Conservation (phyloP, 179 eudicot species). For the Camellia oleifera region DNA sequence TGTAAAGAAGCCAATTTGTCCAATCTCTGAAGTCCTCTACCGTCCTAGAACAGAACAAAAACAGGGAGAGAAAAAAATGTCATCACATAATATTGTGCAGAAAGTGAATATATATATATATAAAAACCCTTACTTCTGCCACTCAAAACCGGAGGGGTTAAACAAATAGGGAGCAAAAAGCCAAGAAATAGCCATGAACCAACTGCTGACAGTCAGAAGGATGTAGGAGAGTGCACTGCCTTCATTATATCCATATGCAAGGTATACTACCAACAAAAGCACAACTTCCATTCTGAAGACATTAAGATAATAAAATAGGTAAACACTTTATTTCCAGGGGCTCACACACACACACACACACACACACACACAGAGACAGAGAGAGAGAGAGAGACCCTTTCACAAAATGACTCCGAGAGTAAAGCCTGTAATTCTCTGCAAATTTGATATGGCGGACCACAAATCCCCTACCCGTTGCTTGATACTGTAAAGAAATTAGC, state of each 20-base stretch:
- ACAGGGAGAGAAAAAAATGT: not conserved
- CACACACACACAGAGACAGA: not conserved
- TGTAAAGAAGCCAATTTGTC: conserved; percentile 98
- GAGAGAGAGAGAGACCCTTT: conserved; percentile 70
- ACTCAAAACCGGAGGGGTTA: conserved; percentile 96
- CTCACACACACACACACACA: not conserved
- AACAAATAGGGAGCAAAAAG: conserved; percentile 96
- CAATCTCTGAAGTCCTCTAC: conserved; percentile 98
- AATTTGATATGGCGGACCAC: conserved; percentile 96
- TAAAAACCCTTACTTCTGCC: conserved; percentile 82
- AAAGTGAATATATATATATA: not conserved
- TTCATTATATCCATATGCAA: conserved; percentile 74
- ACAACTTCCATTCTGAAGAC: conserved; percentile 77
- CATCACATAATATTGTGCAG: not conserved
- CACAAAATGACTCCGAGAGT: conserved; percentile 98
- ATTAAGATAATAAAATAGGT: conserved; percentile 5
- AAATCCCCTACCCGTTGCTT: conserved; percentile 98
- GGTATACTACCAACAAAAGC: conserved; percentile 74
- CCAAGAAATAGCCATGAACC: conserved; percentile 98
- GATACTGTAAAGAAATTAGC: conserved; percentile 57
- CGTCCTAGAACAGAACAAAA: conserved; percentile 40
- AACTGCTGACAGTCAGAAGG: conserved; percentile 87
- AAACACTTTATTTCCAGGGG: not conserved
- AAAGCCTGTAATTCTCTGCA: conserved; percentile 97
- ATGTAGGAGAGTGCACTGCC: conserved; percentile 77